Evolutionary conservation across 2,329 filamentous ascomycete species (phyloP), one percentile per base, ranked within the genome.

Genomic region (Acarospora socialis): DNA sequence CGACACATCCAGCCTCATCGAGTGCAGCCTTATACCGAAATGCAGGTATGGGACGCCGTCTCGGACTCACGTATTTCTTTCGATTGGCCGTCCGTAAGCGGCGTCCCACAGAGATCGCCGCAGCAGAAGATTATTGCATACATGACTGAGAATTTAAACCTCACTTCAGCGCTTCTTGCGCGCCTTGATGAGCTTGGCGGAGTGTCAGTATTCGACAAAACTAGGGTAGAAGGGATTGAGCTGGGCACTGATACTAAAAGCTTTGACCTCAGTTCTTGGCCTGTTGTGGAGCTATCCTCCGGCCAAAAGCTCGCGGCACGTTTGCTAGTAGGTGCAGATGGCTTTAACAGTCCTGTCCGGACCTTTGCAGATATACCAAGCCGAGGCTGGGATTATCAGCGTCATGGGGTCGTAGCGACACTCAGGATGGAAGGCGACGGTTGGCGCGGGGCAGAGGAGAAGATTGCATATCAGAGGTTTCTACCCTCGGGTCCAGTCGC

Each of bases 1-100:
- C 51, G 65, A 5, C 74, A 92, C 49, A 62, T 94, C 38, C 68
- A 81, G 43, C 60, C 65, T 24, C 63, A 71, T 4, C 73, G 90
- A 19, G 72, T 90, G 20, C 86, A 94, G 59, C 70, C 76, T 1
- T 98, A 94, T 55, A 77, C 92, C 37, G 81, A 87, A 46, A 98
- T 98, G 90, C 80, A 93, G 54, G 90, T 95, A 19, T 98, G 92
- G 90, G 90, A 98, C 54, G 92, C 87, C 40, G 73, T 93, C 35
- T 81, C 80, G 23, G 84, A 75, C 37, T 81, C 84, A 21, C 73
- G 77, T 45, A 90, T 98, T 52, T 79, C 82, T 44, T 98, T 98
- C 54, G 81, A 90, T 57, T 81, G 77, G 77, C 28, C 21, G 7
- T 59, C 59, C 4, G 52, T 60, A 21, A 61, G 65, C 34, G 56